Conservation (phyloP, 2,329 filamentous ascomycete species). For the Stemphylium vesicarium region DNA sequence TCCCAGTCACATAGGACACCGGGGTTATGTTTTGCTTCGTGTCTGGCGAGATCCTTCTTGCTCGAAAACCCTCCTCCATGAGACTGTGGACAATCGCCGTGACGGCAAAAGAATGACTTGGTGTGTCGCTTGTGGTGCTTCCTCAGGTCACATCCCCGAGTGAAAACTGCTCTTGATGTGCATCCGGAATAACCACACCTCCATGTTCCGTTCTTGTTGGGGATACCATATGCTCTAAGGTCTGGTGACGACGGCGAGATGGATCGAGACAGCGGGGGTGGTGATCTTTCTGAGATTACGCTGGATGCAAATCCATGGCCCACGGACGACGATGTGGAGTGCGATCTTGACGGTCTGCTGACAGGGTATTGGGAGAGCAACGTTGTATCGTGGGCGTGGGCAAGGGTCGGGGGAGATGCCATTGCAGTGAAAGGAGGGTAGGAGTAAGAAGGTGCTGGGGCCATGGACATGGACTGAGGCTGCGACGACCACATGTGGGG, state of each 20-base stretch:
- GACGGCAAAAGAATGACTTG: conserved; percentile 66
- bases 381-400: conserved; percentile 33
- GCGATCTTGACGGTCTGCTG: conserved; percentile 40
- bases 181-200: conserved; percentile 65
- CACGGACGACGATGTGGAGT: conserved; percentile 43
- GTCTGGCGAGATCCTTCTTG: conserved; percentile 66
- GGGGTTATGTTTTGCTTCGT: conserved; percentile 69
- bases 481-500: conserved; percentile 43
- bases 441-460: conserved; percentile 43
- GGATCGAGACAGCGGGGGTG: conserved; percentile 44
- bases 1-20: conserved; percentile 65
- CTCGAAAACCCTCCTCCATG: conserved; percentile 65
- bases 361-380: conserved; percentile 31
- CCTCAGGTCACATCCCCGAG: conserved; percentile 65
- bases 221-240: conserved; percentile 51
- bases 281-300: conserved; percentile 36
- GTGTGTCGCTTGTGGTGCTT: conserved; percentile 69
- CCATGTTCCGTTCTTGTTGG: conserved; percentile 59
- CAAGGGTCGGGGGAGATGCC: conserved; percentile 30
- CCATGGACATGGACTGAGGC: conserved; percentile 33
- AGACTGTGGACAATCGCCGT: conserved; percentile 64
- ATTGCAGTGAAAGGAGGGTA: conserved; percentile 43
- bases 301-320: conserved; percentile 35
- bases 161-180: conserved; percentile 64
- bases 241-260: conserved; percentile 50